Evolutionary conservation across 176 grass and related monocot genomes (phyloP), one percentile per base, ranked within the genome.

Genomic region (Oryza nivara): DNA sequence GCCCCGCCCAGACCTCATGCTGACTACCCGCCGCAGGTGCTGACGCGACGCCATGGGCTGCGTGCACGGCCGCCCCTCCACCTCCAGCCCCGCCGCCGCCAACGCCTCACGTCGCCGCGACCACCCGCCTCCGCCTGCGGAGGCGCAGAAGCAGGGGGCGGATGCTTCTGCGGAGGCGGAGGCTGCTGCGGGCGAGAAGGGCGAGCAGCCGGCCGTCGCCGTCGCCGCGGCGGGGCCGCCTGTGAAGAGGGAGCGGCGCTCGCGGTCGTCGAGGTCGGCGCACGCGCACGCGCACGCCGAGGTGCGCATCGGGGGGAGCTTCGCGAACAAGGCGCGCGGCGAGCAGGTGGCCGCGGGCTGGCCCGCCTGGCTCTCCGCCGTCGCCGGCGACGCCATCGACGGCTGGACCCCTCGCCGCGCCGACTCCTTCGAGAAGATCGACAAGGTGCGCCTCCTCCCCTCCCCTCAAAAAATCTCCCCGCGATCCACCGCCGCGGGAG

Each of bases 401-500:
- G 93, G 93, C 30, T 92, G 88, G 90, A 82, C 83, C 34, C 93
- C 93, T 1, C 93, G 93, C 77, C 90, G 93, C 40, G 93, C 93
- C 4, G 90, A 95, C 76, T 78, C 90, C n/a, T 95, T 95, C 84
- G 93, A 95, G 93, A 95, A 95, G 90, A 92, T 95, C 88, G 93
- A 95, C 79, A 95, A 95, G 93, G 93, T 90, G 63, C 60, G 19
- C 54, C 10, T 7, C 58, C 58, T 9, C 0, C 20, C 45, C 28
- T 43, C 68, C 19, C 54, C 74, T 16, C 28, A 1, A 16, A 45
- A 36, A 38, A 6, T 0, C 40, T 41, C 82, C 68, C 76, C 75
- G 58, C 83, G 80, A 89, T 85, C 83, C 78, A 65, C 1, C 49
- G 73, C 43, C 40, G 78, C 75, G 60, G 30, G 60, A 65, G 40